Evolutionary conservation across 306 rosid species (phyloP), one percentile per base, ranked within the genome.

Genomic region (Dalbergia oliveri): DNA sequence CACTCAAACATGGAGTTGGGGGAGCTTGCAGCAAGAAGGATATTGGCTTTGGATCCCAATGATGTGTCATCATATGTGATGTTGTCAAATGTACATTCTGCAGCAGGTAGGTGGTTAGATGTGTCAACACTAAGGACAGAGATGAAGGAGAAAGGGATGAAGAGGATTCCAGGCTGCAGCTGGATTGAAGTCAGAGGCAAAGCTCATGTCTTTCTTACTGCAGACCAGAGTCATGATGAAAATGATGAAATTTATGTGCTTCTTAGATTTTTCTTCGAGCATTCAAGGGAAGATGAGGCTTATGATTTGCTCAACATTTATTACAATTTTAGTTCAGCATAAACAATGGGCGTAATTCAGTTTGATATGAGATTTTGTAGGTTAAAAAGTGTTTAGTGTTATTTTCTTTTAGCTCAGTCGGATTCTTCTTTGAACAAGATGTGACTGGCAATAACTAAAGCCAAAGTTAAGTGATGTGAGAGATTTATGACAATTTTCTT

Each of bases 71-170:
- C 98, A 0, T 94, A 87, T 79, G 95, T 94, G 34, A 92, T 94
- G 98, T 47, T 94, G 76, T 94, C 97, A 31, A 92, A 94, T 85
- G 93, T 89, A 51, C 94, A 91, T 87, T 94, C 97, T 72, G 94
- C 90, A 18, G 98, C 95, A 15, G 94, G 97, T 63, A 85, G 89
- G 85, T 94, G 98, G 97, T 85, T 84, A 43, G 78, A 66, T 1
- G 97, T 84, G 31, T 88, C 97, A 26, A 81, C 39, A 2, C 49
- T 90, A 70, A 87, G 98, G 68, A 88, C 72, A 67, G 94, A 88
- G 78, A 94, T 94, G 97, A 89, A 88, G 82, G 93, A 88, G 78
- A 92, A 88, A 67, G 92, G 97, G 71, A 23, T 94, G 94, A 88
- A 81, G 72, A 88, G 97, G 84, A 83, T 92, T 82, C 97, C 97